These are phyloP conservation scores for Tetragonia tetragonoides DNA, from an alignment of 148 eudicot genomes.

Conservation along the genomic window DNA sequence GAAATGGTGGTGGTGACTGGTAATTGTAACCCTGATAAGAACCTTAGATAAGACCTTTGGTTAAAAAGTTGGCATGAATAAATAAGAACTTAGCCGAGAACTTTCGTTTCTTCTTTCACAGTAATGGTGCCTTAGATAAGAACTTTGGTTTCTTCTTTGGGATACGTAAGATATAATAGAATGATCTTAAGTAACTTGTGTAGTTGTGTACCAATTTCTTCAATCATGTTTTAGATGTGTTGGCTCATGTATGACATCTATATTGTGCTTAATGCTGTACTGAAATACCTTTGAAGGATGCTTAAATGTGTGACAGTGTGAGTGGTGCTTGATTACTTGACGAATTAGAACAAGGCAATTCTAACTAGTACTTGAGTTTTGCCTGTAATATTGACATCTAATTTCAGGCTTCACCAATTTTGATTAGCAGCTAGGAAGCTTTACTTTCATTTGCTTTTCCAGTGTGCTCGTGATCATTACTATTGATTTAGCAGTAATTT, in stretches of 20 bases:
- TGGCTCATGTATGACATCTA: not conserved
- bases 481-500: slow-evolving; percentile 17
- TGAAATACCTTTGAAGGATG: not conserved
- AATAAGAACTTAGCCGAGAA: too few relatives aligned
- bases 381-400: not conserved
- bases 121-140: not conserved
- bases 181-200: not conserved
- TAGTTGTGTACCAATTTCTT: not conserved
- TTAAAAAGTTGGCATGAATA: too few relatives aligned
- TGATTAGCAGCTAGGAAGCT: not conserved
- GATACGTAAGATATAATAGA: not conserved
- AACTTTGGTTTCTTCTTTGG: not conserved
- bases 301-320: not conserved
- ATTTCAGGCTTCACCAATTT: not conserved
- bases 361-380: not conserved
- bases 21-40: too few relatives aligned
- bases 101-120: too few relatives aligned
- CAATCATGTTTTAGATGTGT: not conserved
- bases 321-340: not conserved
- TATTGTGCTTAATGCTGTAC: not conserved
- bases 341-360: not conserved
- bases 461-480: not conserved
- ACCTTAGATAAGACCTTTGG: not conserved
- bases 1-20: too few relatives aligned
- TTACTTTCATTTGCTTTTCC: not conserved